Conservation (phyloP, 345 rosid species). For the Orychophragmus violaceus region DNA sequence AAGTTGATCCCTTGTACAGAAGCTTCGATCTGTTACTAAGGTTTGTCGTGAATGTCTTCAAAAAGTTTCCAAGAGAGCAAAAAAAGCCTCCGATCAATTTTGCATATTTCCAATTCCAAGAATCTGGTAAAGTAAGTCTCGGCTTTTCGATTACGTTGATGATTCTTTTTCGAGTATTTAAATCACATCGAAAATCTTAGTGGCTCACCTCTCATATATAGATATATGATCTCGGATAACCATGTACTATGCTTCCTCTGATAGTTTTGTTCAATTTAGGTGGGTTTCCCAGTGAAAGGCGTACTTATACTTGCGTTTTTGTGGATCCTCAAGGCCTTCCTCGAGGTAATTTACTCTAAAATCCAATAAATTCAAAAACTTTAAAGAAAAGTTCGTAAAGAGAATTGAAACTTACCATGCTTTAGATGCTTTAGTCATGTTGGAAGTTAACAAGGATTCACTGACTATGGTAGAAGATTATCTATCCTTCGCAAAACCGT, state of each 20-base stretch:
- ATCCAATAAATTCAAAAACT: not conserved
- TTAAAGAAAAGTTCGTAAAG: not conserved
- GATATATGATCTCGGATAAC: not conserved
- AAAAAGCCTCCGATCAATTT: slow-evolving; percentile 73
- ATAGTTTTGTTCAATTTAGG: slow-evolving; percentile 37
- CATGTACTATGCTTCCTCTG: not conserved
- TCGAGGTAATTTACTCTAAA: slow-evolving; percentile 48
- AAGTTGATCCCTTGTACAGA: too few relatives aligned
- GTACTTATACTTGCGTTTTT: slow-evolving; percentile 68
- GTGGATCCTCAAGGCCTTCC: slow-evolving; percentile 87
- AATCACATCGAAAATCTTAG: too few relatives aligned
- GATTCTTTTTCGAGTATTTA: not conserved
- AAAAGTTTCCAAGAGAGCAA: slow-evolving; percentile 63
- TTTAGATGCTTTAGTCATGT: not conserved
- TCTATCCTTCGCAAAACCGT: too few relatives aligned
- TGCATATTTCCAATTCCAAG: slow-evolving; percentile 56
- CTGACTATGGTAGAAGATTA: not conserved
- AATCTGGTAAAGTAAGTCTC: slow-evolving; percentile 46
- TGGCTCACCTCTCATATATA: not conserved
- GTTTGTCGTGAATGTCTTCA: slow-evolving; percentile 60
- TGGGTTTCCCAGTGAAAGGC: slow-evolving; percentile 78
- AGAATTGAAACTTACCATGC: not conserved
- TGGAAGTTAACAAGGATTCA: too few relatives aligned
- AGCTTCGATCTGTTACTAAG: slow-evolving; percentile 74
- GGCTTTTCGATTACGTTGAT: not conserved